Evolutionary conservation across 208 protist species (phyloP), one percentile per base, ranked within the genome.

Genomic region (Leishmania tropica): DNA sequence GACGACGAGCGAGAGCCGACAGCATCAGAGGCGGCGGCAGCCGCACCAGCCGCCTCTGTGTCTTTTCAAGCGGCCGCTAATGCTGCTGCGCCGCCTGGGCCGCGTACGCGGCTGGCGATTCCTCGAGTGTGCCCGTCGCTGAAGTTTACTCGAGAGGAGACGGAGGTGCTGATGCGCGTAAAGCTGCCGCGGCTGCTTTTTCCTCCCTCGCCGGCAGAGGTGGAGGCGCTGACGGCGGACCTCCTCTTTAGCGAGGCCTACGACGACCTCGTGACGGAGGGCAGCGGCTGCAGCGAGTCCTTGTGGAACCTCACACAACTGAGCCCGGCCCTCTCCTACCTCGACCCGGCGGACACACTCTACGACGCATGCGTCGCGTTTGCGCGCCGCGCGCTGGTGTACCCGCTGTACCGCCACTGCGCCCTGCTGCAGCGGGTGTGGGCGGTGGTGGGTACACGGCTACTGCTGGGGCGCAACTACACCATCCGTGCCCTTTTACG

Each of bases 271-370:
- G 92, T 96, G 37, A 97, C 94, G 28, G 93, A 97, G 72, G 96
- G 95, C 40, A 81, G 76, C 21, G 94, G 94, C 42, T 97, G 93
- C 83, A 92, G 91, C 78, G 97, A 98, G 87, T 96, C 92, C 28
- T 78, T 96, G 60, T 98, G 97, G 96, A 98, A 95, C 82, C 21
- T 98, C 15, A 92, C 87, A 79, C 91, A 93, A 79, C 82, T 98
- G 37, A 96, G 91, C 81, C 89, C 93, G 17, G 84, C 93, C 8
- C 90, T 98, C 24, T 95, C 91, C 1, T 98, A 87, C 81, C 87
- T 98, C 24, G 95, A 98, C 79, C 76, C 88, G 40, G 78, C 94
- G 2, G 89, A 95, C 56, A 95, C 78, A 65, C 31, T 96, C 40
- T 93, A 96, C 82, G 93, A 97, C 73, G 92, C 91, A n/a, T 92